Evolutionary conservation across 169 alveolate species (phyloP).

Genomic region (Plasmodium vivax): DNA sequence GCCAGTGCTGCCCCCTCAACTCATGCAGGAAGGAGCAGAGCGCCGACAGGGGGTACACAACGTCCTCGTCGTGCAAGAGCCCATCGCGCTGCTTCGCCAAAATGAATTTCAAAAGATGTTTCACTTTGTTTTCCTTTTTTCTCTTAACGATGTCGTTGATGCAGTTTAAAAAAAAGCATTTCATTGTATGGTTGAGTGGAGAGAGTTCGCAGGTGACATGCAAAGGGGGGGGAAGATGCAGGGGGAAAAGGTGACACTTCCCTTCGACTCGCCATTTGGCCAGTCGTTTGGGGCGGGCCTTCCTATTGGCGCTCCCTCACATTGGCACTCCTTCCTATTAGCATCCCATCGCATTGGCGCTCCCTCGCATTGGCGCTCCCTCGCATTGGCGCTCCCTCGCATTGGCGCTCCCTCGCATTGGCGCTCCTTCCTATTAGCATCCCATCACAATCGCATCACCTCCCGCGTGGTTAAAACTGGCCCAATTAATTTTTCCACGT

Average conservation of each 20-base stretch:
- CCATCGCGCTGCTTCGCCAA: neutral
- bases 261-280: too few species aligned
- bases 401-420: too few species aligned
- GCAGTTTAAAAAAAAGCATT: neutral
- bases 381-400: too few species aligned
- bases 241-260: too few species aligned
- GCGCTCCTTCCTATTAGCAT: too few species aligned
- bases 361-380: too few species aligned
- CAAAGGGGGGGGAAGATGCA: neutral
- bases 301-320: too few species aligned
- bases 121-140: conserved; percentile 16
- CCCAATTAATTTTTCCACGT: neutral
- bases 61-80: neutral
- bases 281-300: too few species aligned
- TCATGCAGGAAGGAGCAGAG: neutral
- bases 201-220: neutral
- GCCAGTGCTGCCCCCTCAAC: neutral
- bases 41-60: conserved; percentile 38
- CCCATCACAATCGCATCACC: too few species aligned
- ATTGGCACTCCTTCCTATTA: neutral
- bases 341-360: too few species aligned
- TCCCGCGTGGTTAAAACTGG: neutral
- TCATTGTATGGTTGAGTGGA: conserved; percentile 11
- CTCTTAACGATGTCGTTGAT: conserved; percentile 9
- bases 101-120: conserved; percentile 8